Conservation (phyloP, 176 grass and related monocot genomes). For the Sorghum bicolor region DNA sequence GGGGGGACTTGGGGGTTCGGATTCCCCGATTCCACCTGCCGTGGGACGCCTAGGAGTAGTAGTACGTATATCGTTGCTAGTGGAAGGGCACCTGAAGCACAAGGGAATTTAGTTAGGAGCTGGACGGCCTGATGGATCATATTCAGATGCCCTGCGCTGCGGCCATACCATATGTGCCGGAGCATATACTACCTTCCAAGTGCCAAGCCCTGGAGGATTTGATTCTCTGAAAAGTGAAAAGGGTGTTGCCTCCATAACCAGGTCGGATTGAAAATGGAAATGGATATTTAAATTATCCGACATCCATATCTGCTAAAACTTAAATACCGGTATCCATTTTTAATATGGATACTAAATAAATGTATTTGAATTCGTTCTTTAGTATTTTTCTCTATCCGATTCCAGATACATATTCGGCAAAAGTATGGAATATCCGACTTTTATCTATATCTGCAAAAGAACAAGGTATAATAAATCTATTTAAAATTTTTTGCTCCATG, state of each 20-base stretch:
- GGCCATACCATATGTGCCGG: not conserved
- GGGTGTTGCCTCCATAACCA: not conserved
- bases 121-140: not conserved
- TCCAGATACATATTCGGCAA: too few species aligned
- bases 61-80: not conserved
- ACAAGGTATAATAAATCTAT: not conserved
- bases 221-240: not conserved
- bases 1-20: constrained; percentile 14
- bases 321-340: too few species aligned
- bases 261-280: not conserved
- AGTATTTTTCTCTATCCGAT: too few species aligned
- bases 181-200: not conserved
- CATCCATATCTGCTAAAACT: not conserved
- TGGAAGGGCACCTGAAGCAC: constrained; percentile 44
- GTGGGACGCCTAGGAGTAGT: not conserved
- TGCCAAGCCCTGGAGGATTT: not conserved
- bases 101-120: constrained; percentile 18
- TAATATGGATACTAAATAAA: too few species aligned
- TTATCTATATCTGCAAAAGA: not conserved
- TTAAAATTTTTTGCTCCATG: too few species aligned
- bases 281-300: not conserved
- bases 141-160: constrained; percentile 17
- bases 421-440: not conserved
- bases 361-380: too few species aligned
- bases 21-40: not conserved